Evolutionary conservation across 352 stramenopile species (phyloP), one percentile per base, ranked within the genome.

Genomic region (Phytophthora pseudosyringae): DNA sequence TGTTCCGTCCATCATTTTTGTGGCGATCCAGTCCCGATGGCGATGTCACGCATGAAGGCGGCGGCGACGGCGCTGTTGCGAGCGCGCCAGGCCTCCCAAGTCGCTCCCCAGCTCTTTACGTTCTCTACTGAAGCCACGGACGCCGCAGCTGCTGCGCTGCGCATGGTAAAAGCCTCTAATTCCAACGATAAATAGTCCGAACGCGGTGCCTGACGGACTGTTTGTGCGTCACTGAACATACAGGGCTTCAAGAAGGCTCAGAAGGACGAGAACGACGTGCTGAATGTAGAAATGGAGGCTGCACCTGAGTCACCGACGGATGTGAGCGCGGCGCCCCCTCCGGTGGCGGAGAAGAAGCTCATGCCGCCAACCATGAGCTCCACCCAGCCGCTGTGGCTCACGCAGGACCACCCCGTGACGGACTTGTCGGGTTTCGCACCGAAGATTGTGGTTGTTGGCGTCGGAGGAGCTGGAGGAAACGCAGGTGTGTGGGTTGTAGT

Each of bases 391-490:
- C 69, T 93, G 39, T 93, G 85, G 85, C 81, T 93, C 43, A 73
- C 83, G 29, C 81, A 93, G 62, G 75, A 80, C 49, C 76, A 88
- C 61, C 67, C 80, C n/a, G 59, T 68, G 52, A 76, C 67, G 38
- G 85, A 95, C 48, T 63, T 94, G 47, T 82, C 82, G 9, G 75
- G 81, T 9, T 95, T 95, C 50, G 88, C 88, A 9, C 88, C 88
- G 4, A 93, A 92, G 60, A 96, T 96, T 64, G 83, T 94, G 32
- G 86, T 96, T 31, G 85, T 96, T 16, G 88, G 90, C 21, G 89
- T 96, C 31, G 90, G 90, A 25, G 90, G 90, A 25, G 90, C 90
- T 51, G 90, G 90, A 49, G 90, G 90, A 41, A 97, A 97, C 47
- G 90, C 90, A 43, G 85, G 85, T 92, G 11, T 18, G 49, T 55